Percentiles rank a stretch among this genome's conserved stretches.
Evolutionary conservation across 2,329 filamentous ascomycete species (phyloP).

Genomic region (Fonsecaea monophora): DNA sequence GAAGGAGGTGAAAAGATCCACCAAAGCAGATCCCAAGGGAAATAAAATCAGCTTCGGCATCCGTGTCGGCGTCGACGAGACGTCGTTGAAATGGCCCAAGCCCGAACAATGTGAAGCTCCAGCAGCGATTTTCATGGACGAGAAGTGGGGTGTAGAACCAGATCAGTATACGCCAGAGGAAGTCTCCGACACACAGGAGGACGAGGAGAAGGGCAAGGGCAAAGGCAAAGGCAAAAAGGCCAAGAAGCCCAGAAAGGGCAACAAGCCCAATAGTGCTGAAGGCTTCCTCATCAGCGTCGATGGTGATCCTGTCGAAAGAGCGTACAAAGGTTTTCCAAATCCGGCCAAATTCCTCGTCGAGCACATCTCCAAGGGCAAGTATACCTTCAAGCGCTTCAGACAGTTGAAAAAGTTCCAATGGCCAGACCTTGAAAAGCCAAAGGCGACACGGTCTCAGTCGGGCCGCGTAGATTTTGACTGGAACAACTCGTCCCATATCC

Average conservation of each 20-base stretch:
- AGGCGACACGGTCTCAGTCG: background rate
- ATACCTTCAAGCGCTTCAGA: slow-evolving; percentile 23
- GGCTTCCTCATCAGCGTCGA: slow-evolving; percentile 17
- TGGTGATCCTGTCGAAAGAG: background rate
- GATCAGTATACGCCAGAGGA: background rate
- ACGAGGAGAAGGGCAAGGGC: background rate
- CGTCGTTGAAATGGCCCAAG: background rate
- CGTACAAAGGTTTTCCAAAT: slow-evolving; percentile 8
- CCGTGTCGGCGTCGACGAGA: background rate
- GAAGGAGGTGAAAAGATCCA: background rate
- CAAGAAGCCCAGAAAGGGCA: background rate
- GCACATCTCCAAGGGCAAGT: slow-evolving; percentile 25
- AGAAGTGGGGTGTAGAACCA: slow-evolving; percentile 9
- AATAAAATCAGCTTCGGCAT: background rate
- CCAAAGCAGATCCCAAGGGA: background rate
- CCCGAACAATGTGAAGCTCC: slow-evolving; percentile 2
- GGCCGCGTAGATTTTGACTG: slow-evolving; percentile 36
- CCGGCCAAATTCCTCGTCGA: slow-evolving; percentile 26
- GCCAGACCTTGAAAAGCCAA: slow-evolving; percentile 2
- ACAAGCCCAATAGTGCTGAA: background rate
- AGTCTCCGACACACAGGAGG: background rate
- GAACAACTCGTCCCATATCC: slow-evolving; percentile 28
- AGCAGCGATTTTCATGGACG: background rate
- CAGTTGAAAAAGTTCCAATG: slow-evolving; percentile 6
- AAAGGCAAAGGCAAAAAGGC: background rate